Conservation (phyloP, 768 basidiomycete species). For the Psilocybe cyanescens region DNA sequence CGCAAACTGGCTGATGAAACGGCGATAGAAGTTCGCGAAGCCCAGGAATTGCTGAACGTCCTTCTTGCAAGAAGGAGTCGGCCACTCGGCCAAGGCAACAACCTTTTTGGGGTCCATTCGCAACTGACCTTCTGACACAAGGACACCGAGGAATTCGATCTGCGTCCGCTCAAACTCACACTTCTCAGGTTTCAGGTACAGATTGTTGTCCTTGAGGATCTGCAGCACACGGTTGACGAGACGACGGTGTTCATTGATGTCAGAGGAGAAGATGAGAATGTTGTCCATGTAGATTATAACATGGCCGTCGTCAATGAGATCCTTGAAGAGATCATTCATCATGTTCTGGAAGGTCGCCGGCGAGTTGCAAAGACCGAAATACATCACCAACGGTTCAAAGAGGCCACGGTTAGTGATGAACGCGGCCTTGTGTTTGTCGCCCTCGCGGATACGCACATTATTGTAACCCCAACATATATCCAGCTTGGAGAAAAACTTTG, state of each 20-base stretch:
- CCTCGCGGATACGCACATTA: conserved; percentile 43
- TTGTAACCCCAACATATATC: conserved; percentile 46
- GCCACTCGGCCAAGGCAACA: conserved; percentile 32
- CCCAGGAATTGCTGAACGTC: conserved; percentile 27
- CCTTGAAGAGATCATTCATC: background rate
- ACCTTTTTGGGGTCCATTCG: conserved; percentile 21
- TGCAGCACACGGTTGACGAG: conserved; percentile 9
- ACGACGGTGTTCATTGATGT: conserved; percentile 23
- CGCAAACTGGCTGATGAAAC: conserved; percentile 32
- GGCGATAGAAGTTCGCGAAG: too few relatives aligned
- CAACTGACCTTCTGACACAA: background rate
- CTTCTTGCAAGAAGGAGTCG: conserved; percentile 25
- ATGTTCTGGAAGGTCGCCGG: background rate
- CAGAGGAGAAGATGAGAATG: conserved; percentile 24
- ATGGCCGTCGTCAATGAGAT: too few relatives aligned
- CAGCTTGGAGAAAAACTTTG: conserved; percentile 35
- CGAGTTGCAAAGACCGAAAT: background rate
- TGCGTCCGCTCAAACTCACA: too few relatives aligned
- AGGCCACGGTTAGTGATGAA: conserved; percentile 38
- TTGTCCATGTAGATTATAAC: too few relatives aligned
- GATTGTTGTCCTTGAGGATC: conserved; percentile 1
- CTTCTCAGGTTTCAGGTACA: conserved; percentile 21
- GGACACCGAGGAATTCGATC: too few relatives aligned
- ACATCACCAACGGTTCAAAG: background rate
- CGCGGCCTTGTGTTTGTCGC: conserved; percentile 48